Conservation (phyloP, 495 filamentous ascomycete species). For the Penicillium desertorum region DNA sequence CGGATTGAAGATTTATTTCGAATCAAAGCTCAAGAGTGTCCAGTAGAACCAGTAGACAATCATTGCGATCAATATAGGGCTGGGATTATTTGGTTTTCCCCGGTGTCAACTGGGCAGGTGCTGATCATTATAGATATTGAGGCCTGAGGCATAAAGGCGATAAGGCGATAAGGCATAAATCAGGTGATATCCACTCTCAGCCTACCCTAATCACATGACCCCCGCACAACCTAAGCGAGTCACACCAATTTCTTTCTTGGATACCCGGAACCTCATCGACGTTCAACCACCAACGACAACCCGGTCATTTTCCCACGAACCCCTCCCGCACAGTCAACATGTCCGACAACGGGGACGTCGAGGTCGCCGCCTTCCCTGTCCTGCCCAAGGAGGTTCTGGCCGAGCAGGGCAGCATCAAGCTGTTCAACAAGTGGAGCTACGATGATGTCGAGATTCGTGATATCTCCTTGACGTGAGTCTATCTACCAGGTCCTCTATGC, state of each 20-base stretch:
- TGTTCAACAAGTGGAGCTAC: slow-evolving; percentile 97
- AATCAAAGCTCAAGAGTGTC: not conserved
- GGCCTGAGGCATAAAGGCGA: slow-evolving; percentile 18
- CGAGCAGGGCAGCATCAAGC: slow-evolving; percentile 91
- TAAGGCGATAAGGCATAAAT: slow-evolving; percentile 21
- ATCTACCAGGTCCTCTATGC: slow-evolving; percentile 26
- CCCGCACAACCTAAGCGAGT: slow-evolving; percentile 46
- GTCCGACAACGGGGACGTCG: slow-evolving; percentile 95
- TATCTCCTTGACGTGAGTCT: slow-evolving; percentile 97
- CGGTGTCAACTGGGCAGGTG: not conserved
- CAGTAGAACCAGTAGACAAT: not conserved
- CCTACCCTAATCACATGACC: slow-evolving; percentile 45
- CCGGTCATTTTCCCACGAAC: slow-evolving; percentile 43
- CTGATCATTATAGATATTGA: not conserved
- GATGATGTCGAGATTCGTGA: slow-evolving; percentile 99
- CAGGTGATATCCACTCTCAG: not conserved
- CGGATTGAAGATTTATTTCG: not conserved
- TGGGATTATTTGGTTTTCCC: not conserved
- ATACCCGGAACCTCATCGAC: slow-evolving; percentile 18
- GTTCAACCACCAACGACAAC: slow-evolving; percentile 45
- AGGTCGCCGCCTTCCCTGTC: slow-evolving; percentile 75
- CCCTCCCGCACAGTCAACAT: slow-evolving; percentile 61
- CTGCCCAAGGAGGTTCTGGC: slow-evolving; percentile 92
- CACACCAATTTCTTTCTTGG: slow-evolving; percentile 41
- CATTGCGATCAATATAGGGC: not conserved